Percentiles rank a stretch among this genome's conserved stretches.
Evolutionary conservation across 306 rosid genomes (phyloP).

Genomic region (Rosa lucieae): DNA sequence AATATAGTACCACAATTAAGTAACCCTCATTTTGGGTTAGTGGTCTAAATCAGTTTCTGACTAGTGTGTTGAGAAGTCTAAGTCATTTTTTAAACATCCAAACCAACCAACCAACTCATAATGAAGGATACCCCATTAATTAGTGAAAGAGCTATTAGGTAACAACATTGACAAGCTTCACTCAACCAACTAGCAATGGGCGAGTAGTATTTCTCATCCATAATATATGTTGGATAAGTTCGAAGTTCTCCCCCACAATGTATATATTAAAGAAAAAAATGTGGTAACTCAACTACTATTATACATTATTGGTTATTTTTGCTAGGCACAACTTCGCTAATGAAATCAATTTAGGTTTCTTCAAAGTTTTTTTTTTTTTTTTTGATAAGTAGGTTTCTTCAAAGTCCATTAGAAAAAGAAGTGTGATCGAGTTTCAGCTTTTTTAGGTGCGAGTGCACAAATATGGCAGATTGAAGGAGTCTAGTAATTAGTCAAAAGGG

Average conservation of each 20-base stretch:
- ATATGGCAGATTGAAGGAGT: background rate
- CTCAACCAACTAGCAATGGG: conserved; percentile 4
- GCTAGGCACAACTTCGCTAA: too few species aligned
- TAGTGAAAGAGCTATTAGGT: background rate
- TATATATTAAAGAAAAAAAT: too few species aligned
- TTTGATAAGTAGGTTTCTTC: too few species aligned
- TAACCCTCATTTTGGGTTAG: background rate
- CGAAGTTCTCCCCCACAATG: background rate
- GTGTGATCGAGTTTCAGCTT: background rate
- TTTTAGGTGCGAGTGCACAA: background rate
- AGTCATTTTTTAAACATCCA: too few species aligned
- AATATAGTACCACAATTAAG: background rate
- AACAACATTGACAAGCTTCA: background rate
- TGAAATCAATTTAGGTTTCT: background rate
- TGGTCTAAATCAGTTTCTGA: background rate
- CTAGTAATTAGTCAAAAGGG: background rate
- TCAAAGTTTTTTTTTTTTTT: background rate
- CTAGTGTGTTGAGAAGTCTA: too few species aligned
- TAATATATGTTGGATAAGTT: background rate
- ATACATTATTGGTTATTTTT: background rate
- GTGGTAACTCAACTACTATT: background rate
- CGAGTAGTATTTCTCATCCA: background rate
- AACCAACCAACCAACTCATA: too few species aligned
- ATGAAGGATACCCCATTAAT: too few species aligned
- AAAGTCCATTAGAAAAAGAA: background rate